These are phyloP conservation scores for Beauveria caledonica DNA, from an alignment of 2,329 filamentous ascomycete genomes.

Conservation along the genomic window DNA sequence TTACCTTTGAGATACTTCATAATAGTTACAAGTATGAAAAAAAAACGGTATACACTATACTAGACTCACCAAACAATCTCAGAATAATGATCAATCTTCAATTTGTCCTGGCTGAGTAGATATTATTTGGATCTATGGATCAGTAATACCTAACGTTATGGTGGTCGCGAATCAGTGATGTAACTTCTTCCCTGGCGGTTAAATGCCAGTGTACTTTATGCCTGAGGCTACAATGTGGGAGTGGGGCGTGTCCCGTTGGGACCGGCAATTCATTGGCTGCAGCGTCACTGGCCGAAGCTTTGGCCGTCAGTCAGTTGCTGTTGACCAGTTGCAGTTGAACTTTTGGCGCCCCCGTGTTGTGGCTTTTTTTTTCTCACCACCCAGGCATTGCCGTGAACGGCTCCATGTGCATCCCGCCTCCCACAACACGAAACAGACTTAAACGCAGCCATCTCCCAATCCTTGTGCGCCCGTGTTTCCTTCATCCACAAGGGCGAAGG, in stretches of 20 bases:
- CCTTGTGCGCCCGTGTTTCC: conserved; percentile 3
- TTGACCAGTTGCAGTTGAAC: background rate
- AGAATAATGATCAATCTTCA: too few species aligned
- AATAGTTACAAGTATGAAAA: too few species aligned
- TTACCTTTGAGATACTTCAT: too few species aligned
- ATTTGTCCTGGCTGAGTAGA: too few species aligned
- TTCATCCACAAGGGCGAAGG: background rate
- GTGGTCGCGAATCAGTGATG: too few species aligned
- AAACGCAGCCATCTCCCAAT: background rate
- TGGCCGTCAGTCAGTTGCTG: background rate
- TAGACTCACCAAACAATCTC: too few species aligned
- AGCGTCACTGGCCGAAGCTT: background rate
- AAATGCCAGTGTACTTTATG: background rate
- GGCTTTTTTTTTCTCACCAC: conserved; percentile 7
- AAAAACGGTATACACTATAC: too few species aligned
- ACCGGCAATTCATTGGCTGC: background rate
- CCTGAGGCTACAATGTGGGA: background rate
- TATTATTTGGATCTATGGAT: too few species aligned
- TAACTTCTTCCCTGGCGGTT: too few species aligned
- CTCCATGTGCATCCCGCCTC: background rate
- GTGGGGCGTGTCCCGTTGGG: background rate
- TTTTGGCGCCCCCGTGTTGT: background rate
- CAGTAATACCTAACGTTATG: too few species aligned
- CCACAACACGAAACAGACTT: conserved; percentile 3
- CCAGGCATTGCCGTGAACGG: background rate